These are phyloP conservation scores for Pythium sukuiense DNA, from an alignment of 352 stramenopile genomes.

Conservation along the genomic window DNA sequence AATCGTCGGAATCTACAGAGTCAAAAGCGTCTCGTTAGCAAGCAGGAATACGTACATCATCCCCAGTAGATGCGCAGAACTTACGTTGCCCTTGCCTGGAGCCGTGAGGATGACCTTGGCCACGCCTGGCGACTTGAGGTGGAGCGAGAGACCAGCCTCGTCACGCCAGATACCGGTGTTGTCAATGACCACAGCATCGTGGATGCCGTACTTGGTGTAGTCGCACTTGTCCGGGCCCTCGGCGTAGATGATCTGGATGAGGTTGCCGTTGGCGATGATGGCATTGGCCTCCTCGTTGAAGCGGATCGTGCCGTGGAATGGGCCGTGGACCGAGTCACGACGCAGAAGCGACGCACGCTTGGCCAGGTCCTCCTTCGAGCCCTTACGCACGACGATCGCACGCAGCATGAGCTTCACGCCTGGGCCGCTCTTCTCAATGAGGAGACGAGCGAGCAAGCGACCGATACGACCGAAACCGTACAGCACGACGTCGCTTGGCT, in stretches of 20 bases:
- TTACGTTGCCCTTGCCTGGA: constrained; percentile 66
- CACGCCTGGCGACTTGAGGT: constrained; percentile 76
- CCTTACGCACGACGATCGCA: constrained; percentile 86
- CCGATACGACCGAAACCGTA: constrained; percentile 90
- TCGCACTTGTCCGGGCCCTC: constrained; percentile 83
- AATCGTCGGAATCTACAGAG: constrained; percentile 56
- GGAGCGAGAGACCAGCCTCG: constrained; percentile 57
- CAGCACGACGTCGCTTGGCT: constrained; percentile 80
- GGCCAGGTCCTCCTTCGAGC: constrained; percentile 78
- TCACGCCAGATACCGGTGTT: constrained; percentile 87
- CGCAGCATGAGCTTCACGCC: constrained; percentile 88
- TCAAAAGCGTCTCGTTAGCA: constrained; percentile 1
- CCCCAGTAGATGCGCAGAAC: neutral
- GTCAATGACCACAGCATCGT: constrained; percentile 88
- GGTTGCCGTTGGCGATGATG: constrained; percentile 86
- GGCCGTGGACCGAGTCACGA: constrained; percentile 86
- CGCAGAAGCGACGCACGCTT: constrained; percentile 84
- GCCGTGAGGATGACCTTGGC: constrained; percentile 82
- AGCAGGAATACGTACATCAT: too few species aligned
- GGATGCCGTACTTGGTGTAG: constrained; percentile 86
- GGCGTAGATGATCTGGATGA: constrained; percentile 89
- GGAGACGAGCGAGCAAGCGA: constrained; percentile 65
- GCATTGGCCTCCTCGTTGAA: constrained; percentile 86
- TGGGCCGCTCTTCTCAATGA: constrained; percentile 85
- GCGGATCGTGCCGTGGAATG: constrained; percentile 77